Evolutionary conservation across 176 grass and related monocot genomes (phyloP), one percentile per base, ranked within the genome.

Genomic region (Aegilops bicornis): DNA sequence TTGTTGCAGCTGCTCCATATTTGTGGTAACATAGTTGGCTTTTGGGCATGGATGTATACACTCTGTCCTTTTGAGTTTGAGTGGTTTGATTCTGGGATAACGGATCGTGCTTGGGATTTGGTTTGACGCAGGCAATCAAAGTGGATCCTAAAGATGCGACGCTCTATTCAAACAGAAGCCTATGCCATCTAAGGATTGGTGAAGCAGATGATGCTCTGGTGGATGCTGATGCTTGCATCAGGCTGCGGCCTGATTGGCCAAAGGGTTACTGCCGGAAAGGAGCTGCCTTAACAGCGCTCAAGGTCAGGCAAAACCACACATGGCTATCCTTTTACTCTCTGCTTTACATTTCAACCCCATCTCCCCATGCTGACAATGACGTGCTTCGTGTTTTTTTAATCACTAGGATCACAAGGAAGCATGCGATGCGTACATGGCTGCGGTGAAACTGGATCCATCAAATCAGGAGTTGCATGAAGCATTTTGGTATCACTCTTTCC

Each of bases 221-320:
- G 56, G 78, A 86, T 76, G 88, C 88, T 81, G 59, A 89, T 75
- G 5, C 35, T 69, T 69, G 69, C 83, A 82, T 86, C 43, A 76
- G 4, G 29, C 22, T 81, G 69, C 45, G 36, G 25, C 83, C 88
- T 61, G 78, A 86, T n/a, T 89, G 88, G 88, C 43, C 25, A 60
- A 86, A 89, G 67, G 88, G 47, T 82, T 76, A 86, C 62, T 89
- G 85, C 52, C 78, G 88, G 63, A 89, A 86, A 85, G 88, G 88
- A 77, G 69, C 88, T 69, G 83, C 70, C 17, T 73, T 86, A 27
- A 89, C 75, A 69, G 85, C 20, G 20, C 88, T 89, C 25, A 77
- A 86, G 88, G 83, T 86, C 6, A 86, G 69, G 61, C 64, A 59
- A 13, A 58, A 17, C 1, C 59, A 42, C 32, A 68, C 58, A 8